Conservation (phyloP, 345 rosid genomes). For the Moringa oleifera region DNA sequence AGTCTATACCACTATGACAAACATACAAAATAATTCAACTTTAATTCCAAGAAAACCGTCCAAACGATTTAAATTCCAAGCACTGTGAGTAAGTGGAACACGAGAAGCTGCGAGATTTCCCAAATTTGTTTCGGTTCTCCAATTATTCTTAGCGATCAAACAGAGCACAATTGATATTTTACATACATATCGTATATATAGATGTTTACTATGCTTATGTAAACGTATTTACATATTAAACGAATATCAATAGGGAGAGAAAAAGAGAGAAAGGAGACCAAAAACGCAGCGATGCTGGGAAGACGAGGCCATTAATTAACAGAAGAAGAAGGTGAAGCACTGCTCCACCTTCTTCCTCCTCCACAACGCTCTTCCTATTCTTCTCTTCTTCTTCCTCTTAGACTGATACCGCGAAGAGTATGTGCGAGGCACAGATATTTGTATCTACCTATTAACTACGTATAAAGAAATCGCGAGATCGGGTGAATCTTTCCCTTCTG, state of each 20-base stretch:
- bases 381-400: background rate
- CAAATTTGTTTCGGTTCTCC: background rate
- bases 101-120: background rate
- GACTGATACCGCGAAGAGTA: constrained; percentile 3
- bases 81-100: background rate
- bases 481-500: background rate
- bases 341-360: constrained; percentile 62
- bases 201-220: too few species aligned
- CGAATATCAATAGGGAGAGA: background rate
- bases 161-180: background rate
- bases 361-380: constrained; percentile 10
- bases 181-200: background rate
- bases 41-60: background rate
- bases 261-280: constrained; percentile 35
- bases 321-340: constrained; percentile 58
- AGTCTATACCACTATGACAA: background rate
- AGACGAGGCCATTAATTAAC: constrained; percentile 74
- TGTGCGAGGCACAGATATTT: background rate
- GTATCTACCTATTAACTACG: background rate
- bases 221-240: too few species aligned
- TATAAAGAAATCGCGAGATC: background rate
- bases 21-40: background rate
- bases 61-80: background rate
- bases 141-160: constrained; percentile 7
- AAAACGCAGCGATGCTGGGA: constrained; percentile 98